Percentiles rank a stretch among this genome's conserved stretches.
Conservation (phyloP, 2,329 filamentous ascomycete species). For the Pseudogymnoascus sp. region DNA sequence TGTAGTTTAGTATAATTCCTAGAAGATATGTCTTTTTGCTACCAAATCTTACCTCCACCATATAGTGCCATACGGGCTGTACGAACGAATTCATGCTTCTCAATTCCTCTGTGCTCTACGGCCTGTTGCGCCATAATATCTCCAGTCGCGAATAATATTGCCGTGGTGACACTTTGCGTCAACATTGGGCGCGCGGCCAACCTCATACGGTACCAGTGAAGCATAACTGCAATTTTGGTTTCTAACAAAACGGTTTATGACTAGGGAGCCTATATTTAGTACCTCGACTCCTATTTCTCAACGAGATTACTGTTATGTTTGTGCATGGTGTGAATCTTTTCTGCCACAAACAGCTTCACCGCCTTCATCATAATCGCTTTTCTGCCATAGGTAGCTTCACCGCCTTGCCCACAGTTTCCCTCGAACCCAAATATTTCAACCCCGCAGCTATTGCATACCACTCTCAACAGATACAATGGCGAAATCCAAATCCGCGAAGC, state of each 20-base stretch:
- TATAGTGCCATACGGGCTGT: constrained; percentile 75
- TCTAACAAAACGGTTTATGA: neutral
- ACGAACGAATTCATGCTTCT: constrained; percentile 64
- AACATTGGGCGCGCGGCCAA: constrained; percentile 74
- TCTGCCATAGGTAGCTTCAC: neutral
- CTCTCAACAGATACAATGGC: neutral
- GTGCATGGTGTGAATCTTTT: neutral
- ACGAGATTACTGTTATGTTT: neutral
- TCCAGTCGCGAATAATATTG: constrained; percentile 84
- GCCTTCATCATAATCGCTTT: neutral
- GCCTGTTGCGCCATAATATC: constrained; percentile 86
- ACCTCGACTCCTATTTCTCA: neutral
- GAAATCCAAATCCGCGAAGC: constrained; percentile 4
- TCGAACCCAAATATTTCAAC: neutral
- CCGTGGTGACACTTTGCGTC: constrained; percentile 84
- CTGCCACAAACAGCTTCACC: neutral
- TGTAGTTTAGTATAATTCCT: constrained; percentile 12
- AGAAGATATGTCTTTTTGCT: neutral
- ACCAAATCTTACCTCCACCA: constrained; percentile 53
- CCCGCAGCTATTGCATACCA: neutral
- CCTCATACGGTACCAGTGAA: constrained; percentile 59
- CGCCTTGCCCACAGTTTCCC: neutral
- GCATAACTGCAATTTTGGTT: neutral
- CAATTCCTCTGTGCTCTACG: constrained; percentile 70
- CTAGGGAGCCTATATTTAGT: neutral